Evolutionary conservation across 1,284 basidiomycete species (phyloP), one percentile per base, ranked within the genome.

Genomic region (Apiotrichum montevideense): DNA sequence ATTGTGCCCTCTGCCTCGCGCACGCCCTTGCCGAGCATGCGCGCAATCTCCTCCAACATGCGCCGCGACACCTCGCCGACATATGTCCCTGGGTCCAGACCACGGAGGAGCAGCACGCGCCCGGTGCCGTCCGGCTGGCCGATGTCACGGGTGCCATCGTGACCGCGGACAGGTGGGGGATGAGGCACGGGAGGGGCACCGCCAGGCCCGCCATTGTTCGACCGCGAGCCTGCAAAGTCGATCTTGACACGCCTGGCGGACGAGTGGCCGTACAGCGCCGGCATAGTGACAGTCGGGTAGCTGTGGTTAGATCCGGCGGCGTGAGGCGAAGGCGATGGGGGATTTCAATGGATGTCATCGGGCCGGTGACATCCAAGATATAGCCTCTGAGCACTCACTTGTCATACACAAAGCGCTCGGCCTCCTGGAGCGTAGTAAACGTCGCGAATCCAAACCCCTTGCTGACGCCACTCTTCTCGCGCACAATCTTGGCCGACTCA

Each of bases 361-460:
- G 21, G 21, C 21, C 21, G 21, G 21, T 21, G 21, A 21, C 21
- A 21, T 21, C 21, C 21, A 21, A 6, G 6, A 62, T 48, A 9
- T 55, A 7, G 7, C 37, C 8, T 13, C 13, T 39, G 8, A 7
- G 37, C 37, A 64, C 74, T 58, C 44, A 76, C 76, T 87, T 83
- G 44, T 88, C 86, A 63, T 89, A 85, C 71, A 97, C 86, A 73
- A 96, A 94, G 8, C 86, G 83, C 59, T 85, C 82, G 13, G 93
- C 91, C 62, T 90, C 87, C 66, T 90, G 88, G 47, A 87, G 80
- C 58, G 81, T 86, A 37, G 85, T 78, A 74, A 97, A 96, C 75
- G 90, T 87, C 66, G 90, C 92, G 76, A 97, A 97, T 52, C 91
- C 93, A 72, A 94, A 95, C 68, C 88, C 87, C 79, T 93, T 93